Evolutionary conservation across 257 asterid species (phyloP).

Genomic region (Fraxinus excelsior): DNA sequence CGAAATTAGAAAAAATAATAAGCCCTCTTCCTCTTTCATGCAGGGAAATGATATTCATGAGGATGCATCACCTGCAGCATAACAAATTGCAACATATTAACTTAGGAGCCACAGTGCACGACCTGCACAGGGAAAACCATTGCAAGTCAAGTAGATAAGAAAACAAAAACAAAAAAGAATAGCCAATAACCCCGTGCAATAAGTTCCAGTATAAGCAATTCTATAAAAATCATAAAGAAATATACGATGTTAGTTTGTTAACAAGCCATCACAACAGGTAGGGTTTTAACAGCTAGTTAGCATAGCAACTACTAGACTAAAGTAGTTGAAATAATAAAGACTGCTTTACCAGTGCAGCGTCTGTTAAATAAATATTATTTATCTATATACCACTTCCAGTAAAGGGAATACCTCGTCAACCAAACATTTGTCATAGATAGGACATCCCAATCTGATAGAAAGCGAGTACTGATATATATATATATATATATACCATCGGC

Average conservation of each 20-base stretch:
- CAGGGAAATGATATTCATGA: background rate
- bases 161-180: background rate
- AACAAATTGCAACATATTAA: background rate
- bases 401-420: background rate
- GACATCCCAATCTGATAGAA: background rate
- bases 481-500: background rate
- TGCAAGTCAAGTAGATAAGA: background rate
- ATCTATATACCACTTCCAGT: background rate
- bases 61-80: background rate
- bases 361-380: background rate
- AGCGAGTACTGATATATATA: background rate
- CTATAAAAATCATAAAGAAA: background rate
- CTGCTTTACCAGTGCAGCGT: background rate
- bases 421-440: background rate
- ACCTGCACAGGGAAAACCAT: background rate
- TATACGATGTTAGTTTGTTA: background rate
- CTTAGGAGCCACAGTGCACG: background rate
- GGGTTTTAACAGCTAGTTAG: background rate
- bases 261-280: background rate
- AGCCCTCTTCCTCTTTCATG: background rate
- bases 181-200: background rate
- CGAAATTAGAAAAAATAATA: background rate
- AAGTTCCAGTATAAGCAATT: background rate
- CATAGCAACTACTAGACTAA: no score
- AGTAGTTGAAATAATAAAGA: background rate